Evolutionary conservation across 176 grass and related monocot genomes (phyloP).

Genomic region (Aegilops speltoides): DNA sequence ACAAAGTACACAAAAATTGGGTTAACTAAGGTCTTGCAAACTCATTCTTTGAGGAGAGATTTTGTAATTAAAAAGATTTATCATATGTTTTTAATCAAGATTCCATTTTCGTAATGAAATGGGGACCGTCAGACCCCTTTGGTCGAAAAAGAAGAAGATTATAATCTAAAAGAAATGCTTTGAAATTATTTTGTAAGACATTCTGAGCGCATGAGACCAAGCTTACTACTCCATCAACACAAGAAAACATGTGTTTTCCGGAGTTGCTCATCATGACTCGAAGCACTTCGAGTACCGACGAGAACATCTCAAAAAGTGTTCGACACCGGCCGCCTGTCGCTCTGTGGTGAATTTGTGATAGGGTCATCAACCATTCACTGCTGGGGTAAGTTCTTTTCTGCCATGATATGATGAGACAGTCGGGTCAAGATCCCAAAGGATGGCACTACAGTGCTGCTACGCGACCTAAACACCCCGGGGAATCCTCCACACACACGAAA

Average conservation of each 20-base stretch:
- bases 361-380: background rate
- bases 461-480: background rate
- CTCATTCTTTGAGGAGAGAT: no score
- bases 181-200: background rate
- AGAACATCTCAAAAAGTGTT: background rate
- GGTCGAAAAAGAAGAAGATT: no score
- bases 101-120: no score
- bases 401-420: background rate
- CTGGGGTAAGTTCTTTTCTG: background rate
- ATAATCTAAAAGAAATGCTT: no score
- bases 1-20: no score
- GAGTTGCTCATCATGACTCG: background rate
- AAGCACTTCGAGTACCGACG: background rate
- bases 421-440: background rate
- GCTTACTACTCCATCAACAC: background rate
- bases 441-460: background rate
- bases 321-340: background rate
- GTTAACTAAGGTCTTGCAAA: no score
- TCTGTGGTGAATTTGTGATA: background rate
- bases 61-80: no score
- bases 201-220: background rate
- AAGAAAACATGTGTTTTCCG: background rate
- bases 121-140: no score
- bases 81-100: no score
- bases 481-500: background rate